Base-by-base conservation (phyloP, 1,139 yeast species). In the Suhomyces chickasaworum region DNA sequence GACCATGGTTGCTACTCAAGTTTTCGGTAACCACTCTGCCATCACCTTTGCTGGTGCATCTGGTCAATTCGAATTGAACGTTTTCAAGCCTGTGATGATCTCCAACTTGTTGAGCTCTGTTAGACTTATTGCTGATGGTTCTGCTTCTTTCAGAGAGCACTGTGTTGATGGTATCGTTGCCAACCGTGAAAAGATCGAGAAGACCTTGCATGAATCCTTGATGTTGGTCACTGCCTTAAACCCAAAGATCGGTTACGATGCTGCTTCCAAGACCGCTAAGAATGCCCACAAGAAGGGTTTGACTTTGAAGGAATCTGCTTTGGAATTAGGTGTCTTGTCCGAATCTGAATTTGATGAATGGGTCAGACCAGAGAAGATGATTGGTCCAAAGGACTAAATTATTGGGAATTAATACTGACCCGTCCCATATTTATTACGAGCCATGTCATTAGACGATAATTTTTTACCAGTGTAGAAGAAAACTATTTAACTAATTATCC, bases 211-310 rank as follows among this genome's bases (percentile, higher is more conserved):
- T 46, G 61, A 57, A 37, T 53, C 58, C 13, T 54, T 57, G 55
- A 57, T 57, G 61, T 53, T 57, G 53, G 61, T 57, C 4, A 57
- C 61, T 20, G 61, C 60, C 2, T 54, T 57, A 47, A 57, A 57
- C 53, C 61, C 61, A 15, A 56, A 56, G 57, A 57, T 57, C 25
- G 61, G 61, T 23, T 57, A 57, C 51, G 61, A 57, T 39, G 56
- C 55, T 41, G 61, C 61, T 10, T 56, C 60, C 39, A 57, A 57
- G 57, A 55, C 54, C 16, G 61, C 61, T 36, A 57, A 57, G 54
- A 57, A 57, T 39, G 61, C 61, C 12, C 61, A 57, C 54, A 57
- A 57, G 53, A 57, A 57, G 55, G 61, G 61, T 8, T 48, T 57
- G 42, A 57, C 61, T n/a, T 54, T 57, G 56, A 57, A 55, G 53